These are phyloP conservation scores for Golubevia sp. DNA, from an alignment of 1,284 basidiomycete genomes.

Conservation along the genomic window DNA sequence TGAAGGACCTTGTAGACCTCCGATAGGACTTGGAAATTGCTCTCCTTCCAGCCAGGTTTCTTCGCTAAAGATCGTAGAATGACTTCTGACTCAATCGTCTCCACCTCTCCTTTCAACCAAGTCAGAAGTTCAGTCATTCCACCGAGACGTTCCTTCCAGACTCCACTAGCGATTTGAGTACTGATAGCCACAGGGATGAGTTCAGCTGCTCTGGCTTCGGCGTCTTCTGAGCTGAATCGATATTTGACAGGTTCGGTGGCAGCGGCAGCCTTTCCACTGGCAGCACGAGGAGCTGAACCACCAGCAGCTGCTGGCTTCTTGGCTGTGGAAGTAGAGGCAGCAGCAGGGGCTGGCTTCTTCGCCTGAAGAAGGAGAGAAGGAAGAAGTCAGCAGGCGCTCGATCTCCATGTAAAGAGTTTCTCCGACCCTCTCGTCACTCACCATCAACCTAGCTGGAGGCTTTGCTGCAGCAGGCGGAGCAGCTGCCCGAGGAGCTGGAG, in stretches of 20 bases:
- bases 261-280: conserved; percentile 65
- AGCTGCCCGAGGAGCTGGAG: conserved; percentile 9
- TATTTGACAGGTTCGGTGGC: conserved; percentile 83
- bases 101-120: conserved; percentile 77
- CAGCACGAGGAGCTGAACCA: conserved; percentile 59
- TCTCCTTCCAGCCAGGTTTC: conserved; percentile 91
- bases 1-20: conserved; percentile 58
- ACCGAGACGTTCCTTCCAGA: conserved; percentile 90
- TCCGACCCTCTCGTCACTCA: too few relatives aligned
- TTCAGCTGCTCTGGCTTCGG: conserved; percentile 77
- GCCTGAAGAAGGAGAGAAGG: too few relatives aligned
- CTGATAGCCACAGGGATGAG: conserved; percentile 76
- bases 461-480: conserved; percentile 16
- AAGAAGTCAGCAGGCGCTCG: too few relatives aligned
- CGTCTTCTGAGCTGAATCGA: conserved; percentile 88
- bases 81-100: conserved; percentile 82
- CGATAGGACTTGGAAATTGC: conserved; percentile 81
- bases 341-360: not conserved
- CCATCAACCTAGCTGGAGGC: conserved; percentile 3
- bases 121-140: conserved; percentile 82
- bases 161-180: conserved; percentile 77
- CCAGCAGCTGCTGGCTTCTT: conserved; percentile 13
- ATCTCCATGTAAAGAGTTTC: too few relatives aligned
- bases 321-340: conserved; percentile 6
- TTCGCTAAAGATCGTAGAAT: conserved; percentile 87